Evolutionary conservation across 768 basidiomycete genomes (phyloP).

Genomic region (Leccinum rimulosum): DNA sequence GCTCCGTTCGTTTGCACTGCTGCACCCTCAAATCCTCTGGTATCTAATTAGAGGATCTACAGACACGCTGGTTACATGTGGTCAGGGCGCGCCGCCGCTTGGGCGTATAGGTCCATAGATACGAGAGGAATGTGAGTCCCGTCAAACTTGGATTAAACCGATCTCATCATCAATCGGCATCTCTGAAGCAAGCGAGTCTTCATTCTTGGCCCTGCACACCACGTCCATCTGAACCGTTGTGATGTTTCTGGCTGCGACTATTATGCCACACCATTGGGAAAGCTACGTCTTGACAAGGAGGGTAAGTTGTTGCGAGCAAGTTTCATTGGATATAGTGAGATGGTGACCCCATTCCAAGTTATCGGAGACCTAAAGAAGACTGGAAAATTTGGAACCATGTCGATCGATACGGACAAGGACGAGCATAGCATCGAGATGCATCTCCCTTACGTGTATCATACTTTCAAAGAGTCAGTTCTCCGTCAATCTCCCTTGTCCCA

Average conservation of each 20-base stretch:
- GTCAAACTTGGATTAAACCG: slow-evolving; percentile 1
- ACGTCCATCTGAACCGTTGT: slow-evolving; percentile 82
- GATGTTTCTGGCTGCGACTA: slow-evolving; percentile 75
- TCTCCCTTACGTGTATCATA: slow-evolving; percentile 83
- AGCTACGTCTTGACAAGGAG: slow-evolving; percentile 71
- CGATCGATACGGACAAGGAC: slow-evolving; percentile 71
- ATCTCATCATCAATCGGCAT: slow-evolving; percentile 7
- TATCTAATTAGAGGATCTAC: slow-evolving; percentile 13
- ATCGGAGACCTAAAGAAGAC: slow-evolving; percentile 15
- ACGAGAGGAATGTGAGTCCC: slow-evolving; percentile 69
- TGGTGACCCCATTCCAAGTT: slow-evolving; percentile 13
- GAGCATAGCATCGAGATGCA: slow-evolving; percentile 99
- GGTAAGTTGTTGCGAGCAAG: slow-evolving; percentile 47
- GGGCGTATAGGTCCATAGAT: slow-evolving; percentile 93
- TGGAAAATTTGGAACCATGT: slow-evolving; percentile 65
- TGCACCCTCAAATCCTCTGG: neutral
- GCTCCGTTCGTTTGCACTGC: slow-evolving; percentile 68
- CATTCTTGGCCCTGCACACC: slow-evolving; percentile 94
- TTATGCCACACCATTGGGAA: slow-evolving; percentile 86
- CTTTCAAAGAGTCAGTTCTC: slow-evolving; percentile 68
- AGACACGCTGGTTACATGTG: slow-evolving; percentile 97
- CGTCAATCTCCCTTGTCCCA: neutral
- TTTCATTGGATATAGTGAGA: neutral
- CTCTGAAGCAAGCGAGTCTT: slow-evolving; percentile 80
- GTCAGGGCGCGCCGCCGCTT: slow-evolving; percentile 91